These are phyloP conservation scores for Nicotiana otophora DNA, from an alignment of 257 asterid genomes.

Conservation along the genomic window DNA sequence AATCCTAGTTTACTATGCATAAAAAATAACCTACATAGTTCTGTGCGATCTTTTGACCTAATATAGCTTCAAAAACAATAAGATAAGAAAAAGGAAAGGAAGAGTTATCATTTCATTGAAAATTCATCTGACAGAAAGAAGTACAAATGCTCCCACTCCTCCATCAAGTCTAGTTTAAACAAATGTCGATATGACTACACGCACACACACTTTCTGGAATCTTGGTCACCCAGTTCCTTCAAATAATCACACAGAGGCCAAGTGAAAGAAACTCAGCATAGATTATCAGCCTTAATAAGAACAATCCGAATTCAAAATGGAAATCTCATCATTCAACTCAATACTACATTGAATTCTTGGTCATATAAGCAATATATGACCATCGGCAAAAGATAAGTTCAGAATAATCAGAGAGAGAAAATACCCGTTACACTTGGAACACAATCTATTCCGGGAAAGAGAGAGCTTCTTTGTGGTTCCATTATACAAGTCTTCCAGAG, in stretches of 20 bases:
- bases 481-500: conserved; percentile 47
- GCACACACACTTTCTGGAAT: not conserved
- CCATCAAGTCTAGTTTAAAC: not conserved
- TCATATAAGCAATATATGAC: not conserved
- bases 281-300: not conserved
- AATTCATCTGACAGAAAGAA: not conserved
- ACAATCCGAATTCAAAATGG: not conserved
- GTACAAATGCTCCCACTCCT: not conserved
- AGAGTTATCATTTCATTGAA: not conserved
- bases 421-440: conserved; percentile 57
- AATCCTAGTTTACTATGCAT: not conserved
- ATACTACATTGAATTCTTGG: not conserved
- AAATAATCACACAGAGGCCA: not conserved
- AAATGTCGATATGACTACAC: not conserved
- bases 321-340: not conserved
- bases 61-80: not conserved
- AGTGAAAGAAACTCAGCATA: not conserved
- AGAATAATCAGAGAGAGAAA: not conserved
- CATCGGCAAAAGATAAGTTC: not conserved
- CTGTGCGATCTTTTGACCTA: not conserved
- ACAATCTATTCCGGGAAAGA: conserved; percentile 34
- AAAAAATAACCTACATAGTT: not conserved
- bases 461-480: conserved; percentile 45
- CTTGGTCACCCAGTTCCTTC: not conserved
- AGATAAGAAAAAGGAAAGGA: not conserved